Evolutionary conservation across 164 flowering plant species (phyloP).

Genomic region (Akebia trifoliata): DNA sequence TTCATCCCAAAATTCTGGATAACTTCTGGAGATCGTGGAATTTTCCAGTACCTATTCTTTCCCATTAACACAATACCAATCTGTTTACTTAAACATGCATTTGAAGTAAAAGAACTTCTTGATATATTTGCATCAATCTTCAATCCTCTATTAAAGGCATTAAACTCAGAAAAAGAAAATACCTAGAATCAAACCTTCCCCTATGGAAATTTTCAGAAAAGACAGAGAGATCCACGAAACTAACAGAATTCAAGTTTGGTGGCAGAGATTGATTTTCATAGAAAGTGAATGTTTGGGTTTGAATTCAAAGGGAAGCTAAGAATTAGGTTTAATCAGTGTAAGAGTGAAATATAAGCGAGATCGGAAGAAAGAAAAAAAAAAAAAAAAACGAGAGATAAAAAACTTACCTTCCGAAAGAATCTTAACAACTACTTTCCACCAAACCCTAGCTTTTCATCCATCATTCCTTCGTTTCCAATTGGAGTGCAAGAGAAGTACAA

Average conservation of each 20-base stretch:
- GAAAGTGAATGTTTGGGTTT: neutral
- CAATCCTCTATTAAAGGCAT: neutral
- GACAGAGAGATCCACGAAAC: neutral
- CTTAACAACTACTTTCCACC: conserved; percentile 32
- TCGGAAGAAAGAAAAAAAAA: conserved; percentile 12
- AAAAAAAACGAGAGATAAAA: neutral
- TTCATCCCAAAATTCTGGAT: conserved; percentile 26
- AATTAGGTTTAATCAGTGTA: conserved; percentile 25
- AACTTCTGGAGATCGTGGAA: conserved; percentile 22
- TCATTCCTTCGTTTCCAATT: neutral
- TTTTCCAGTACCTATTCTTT: conserved; percentile 39
- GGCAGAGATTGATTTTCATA: conserved; percentile 8
- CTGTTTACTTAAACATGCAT: neutral
- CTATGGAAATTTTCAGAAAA: neutral
- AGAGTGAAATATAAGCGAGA: conserved; percentile 32
- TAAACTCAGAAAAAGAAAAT: neutral
- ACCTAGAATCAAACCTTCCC: neutral
- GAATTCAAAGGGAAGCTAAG: conserved; percentile 31
- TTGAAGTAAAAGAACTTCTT: no score
- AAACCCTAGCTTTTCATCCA: conserved; percentile 22
- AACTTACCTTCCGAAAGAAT: conserved; percentile 20
- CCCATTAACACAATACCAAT: conserved; percentile 34
- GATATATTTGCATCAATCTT: neutral
- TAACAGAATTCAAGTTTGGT: conserved; percentile 12
- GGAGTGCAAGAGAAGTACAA: neutral